Conservation (phyloP, 2,329 filamentous ascomycete genomes). For the Hypocrella siamensis region DNA sequence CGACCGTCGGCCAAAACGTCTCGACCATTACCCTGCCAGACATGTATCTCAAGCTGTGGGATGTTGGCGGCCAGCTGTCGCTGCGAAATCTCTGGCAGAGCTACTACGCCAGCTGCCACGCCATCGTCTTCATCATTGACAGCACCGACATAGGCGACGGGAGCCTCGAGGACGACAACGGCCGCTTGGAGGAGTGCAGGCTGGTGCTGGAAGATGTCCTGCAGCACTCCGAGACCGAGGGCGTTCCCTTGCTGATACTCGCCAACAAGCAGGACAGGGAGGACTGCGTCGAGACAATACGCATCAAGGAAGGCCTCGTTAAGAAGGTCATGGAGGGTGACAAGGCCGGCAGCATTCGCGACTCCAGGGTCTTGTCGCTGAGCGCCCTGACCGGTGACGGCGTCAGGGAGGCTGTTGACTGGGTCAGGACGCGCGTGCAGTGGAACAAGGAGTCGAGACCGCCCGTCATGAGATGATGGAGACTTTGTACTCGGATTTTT, state of each 20-base stretch:
- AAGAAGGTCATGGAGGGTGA: conserved; percentile 93
- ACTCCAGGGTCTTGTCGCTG: conserved; percentile 80
- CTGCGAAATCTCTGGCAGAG: conserved; percentile 87
- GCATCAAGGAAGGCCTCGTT: conserved; percentile 93
- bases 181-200: conserved; percentile 73
- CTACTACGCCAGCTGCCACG: conserved; percentile 88
- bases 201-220: conserved; percentile 82
- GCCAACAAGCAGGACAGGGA: conserved; percentile 98
- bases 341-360: conserved; percentile 70
- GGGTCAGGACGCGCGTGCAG: conserved; percentile 79
- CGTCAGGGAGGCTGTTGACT: conserved; percentile 91
- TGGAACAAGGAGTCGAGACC: conserved; percentile 94
- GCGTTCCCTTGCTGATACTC: conserved; percentile 79
- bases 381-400: conserved; percentile 80
- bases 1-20: conserved; percentile 94
- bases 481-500: neutral
- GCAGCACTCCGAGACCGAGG: conserved; percentile 73
- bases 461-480: conserved; percentile 70
- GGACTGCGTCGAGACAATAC: conserved; percentile 91
- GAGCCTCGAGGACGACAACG: conserved; percentile 37
- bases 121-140: conserved; percentile 96
- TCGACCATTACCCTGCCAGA: conserved; percentile 79
- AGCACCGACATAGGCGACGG: conserved; percentile 85
- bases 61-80: conserved; percentile 84
- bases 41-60: conserved; percentile 98